Base-by-base conservation (phyloP, 805 yeast genomes). In the Wickerhamia fluorescens region DNA sequence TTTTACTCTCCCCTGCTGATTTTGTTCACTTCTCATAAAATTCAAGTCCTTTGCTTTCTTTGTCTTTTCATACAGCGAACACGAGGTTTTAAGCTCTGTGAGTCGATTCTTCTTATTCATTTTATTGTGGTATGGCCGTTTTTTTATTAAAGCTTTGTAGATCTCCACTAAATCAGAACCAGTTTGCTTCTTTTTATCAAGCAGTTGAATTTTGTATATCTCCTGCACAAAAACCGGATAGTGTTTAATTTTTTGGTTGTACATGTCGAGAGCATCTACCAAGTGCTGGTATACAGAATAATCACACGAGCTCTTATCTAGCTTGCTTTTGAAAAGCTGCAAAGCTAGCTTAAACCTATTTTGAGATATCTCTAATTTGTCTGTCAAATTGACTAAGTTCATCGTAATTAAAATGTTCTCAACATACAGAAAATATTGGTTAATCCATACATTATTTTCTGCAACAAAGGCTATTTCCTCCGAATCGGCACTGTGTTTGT, bases 191-290 rank as follows among this genome's bases (percentile, higher is more conserved):
- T 30, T 21, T 17, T 27, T 8, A 16, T 31, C 35, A 21, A 35
- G 34, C 12, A 25, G 19, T 16, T 40, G 33, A 15, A 36, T 37
- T 23, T 40, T 39, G 33, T 31, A 39, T 24, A 47, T 37, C 13
- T 40, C 36, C 18, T 40, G 37, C 17, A 49, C 35, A 24, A 47
- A 45, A 18, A 22, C 25, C 9, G 52, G 51, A 35, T 41, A 50
- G 16, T 38, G 34, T 12, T 40, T 41, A 24, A 50, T 40, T 17
- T 42, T 34, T 3, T 28, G 9, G 27, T 47, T 49, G 24, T 39
- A 44, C 4, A 16, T 20, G 19, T 33, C 32, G 29, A 49, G 33
- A 11, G 35, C 31, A 3, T 35, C 32, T 12, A 48, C 23, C 16
- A 44, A 25, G 23, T 30, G 21, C 11, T 28, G 19, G 11, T 28